Percentiles rank a stretch among this genome's conserved stretches.
phyloP scores from a whole-genome alignment of 345 rosid species.

The Lepidium africanum region DNA sequence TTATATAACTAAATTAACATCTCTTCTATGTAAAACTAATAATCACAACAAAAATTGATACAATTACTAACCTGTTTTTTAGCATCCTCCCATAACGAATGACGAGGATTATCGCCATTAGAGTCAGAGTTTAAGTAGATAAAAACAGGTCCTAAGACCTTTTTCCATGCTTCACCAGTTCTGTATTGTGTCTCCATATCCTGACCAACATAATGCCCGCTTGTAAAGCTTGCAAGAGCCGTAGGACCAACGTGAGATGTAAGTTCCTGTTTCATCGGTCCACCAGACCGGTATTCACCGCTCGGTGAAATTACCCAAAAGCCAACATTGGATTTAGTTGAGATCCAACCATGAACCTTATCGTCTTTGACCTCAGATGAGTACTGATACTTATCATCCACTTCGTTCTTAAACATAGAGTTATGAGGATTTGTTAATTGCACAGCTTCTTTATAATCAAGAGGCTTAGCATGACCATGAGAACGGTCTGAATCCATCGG shows the following conservation, averaged over 20 bases:
- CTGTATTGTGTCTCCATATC: slow-evolving; percentile 44
- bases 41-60: background rate
- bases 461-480: slow-evolving; percentile 37
- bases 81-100: slow-evolving; percentile 73
- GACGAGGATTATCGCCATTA: background rate
- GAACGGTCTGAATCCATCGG: slow-evolving; percentile 71
- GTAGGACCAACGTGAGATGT: slow-evolving; percentile 80
- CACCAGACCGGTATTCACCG: slow-evolving; percentile 57
- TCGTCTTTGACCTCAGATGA: slow-evolving; percentile 49
- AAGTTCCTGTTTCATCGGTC: slow-evolving; percentile 85
- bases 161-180: slow-evolving; percentile 75
- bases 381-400: slow-evolving; percentile 87
- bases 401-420: slow-evolving; percentile 63
- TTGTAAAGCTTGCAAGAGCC: slow-evolving; percentile 57
- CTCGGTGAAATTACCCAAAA: slow-evolving; percentile 88
- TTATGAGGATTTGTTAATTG: slow-evolving; percentile 54
- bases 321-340: slow-evolving; percentile 43
- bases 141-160: slow-evolving; percentile 72
- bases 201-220: slow-evolving; percentile 66
- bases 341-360: slow-evolving; percentile 85
- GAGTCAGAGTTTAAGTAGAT: slow-evolving; percentile 58
- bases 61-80: slow-evolving; percentile 50
- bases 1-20: background rate
- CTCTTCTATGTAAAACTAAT: background rate
- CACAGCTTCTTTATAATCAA: slow-evolving; percentile 72